These are phyloP conservation scores for Pholiota molesta DNA, from an alignment of 768 basidiomycete genomes.

Conservation along the genomic window DNA sequence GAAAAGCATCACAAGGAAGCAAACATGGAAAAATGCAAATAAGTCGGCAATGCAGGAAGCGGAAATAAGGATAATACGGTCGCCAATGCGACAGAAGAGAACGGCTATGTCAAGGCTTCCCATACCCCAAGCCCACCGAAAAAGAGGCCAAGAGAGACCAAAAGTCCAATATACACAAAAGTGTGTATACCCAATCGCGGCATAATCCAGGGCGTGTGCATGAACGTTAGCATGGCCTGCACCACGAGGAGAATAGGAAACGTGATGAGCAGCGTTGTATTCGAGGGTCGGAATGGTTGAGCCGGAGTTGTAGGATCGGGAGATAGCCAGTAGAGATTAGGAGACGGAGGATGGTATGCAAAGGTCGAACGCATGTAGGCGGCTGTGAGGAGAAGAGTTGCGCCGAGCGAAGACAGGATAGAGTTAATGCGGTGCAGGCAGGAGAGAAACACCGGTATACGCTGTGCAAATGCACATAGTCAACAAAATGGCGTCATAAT, in stretches of 20 bases:
- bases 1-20: neutral
- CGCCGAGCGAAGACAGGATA: constrained; percentile 69
- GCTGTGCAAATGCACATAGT: constrained; percentile 37
- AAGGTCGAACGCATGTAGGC: constrained; percentile 62
- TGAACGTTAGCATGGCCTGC: constrained; percentile 57
- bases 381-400: constrained; percentile 62
- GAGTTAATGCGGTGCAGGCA: constrained; percentile 78
- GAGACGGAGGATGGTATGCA: constrained; percentile 29
- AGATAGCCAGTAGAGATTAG: constrained; percentile 2
- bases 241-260: constrained; percentile 47
- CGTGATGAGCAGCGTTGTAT: constrained; percentile 40
- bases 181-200: constrained; percentile 77
- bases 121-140: constrained; percentile 76
- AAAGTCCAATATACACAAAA: constrained; percentile 68
- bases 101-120: constrained; percentile 54
- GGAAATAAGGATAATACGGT: neutral
- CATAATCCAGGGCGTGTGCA: constrained; percentile 70
- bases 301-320: neutral
- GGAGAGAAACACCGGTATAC: constrained; percentile 78
- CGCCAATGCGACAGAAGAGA: neutral
- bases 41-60: neutral
- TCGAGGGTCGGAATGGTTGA: constrained; percentile 23
- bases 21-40: neutral
- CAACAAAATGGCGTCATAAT: constrained; percentile 11
- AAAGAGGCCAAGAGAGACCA: constrained; percentile 69